Conservation (phyloP, 495 filamentous ascomycete species). For the Talaromyces adpressus region DNA sequence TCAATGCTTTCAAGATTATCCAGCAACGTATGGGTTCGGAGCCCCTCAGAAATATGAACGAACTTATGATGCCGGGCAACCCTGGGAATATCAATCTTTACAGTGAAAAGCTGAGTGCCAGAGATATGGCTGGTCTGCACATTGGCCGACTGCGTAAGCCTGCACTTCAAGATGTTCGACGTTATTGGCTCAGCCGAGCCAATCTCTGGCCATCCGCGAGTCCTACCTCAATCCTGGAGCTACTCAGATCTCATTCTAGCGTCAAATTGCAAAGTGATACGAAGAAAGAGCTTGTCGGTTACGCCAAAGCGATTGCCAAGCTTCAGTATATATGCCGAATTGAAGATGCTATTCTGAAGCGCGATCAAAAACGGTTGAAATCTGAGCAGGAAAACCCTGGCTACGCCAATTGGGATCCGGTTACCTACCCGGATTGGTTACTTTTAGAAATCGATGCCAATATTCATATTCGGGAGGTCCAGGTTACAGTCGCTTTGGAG, state of each 20-base stretch:
- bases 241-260: constrained; percentile 34
- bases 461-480: constrained; percentile 54
- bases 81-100: no score
- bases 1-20: constrained; percentile 16
- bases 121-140: neutral
- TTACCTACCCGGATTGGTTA: constrained; percentile 46
- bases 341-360: constrained; percentile 21
- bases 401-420: constrained; percentile 46
- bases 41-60: no score
- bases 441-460: constrained; percentile 59
- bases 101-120: neutral
- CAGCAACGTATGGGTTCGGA: neutral
- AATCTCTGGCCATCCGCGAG: constrained; percentile 48
- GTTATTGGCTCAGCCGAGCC: constrained; percentile 40
- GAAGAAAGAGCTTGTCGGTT: constrained; percentile 15
- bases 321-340: constrained; percentile 36
- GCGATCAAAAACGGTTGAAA: constrained; percentile 26
- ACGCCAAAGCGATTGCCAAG: constrained; percentile 27
- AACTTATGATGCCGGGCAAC: no score
- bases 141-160: no score
- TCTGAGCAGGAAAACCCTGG: constrained; percentile 46
- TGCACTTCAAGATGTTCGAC: constrained; percentile 18
- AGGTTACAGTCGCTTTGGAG: constrained; percentile 46
- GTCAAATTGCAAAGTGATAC: constrained; percentile 21
- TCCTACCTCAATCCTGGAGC: constrained; percentile 41